These are phyloP conservation scores for Cryptococcus sp. DNA, from an alignment of 1,284 basidiomycete genomes.

Conservation along the genomic window DNA sequence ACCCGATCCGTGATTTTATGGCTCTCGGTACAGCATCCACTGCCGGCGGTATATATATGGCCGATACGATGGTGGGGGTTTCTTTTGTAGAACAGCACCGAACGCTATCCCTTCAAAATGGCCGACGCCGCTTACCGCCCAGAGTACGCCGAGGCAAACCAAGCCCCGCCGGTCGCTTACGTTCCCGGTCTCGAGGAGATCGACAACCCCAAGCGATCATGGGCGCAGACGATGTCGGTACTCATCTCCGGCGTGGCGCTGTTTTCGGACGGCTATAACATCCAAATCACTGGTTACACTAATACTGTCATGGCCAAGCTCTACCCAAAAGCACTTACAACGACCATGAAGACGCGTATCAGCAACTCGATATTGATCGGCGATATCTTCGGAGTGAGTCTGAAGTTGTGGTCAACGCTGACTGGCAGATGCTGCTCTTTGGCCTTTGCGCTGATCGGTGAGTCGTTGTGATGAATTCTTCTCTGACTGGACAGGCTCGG, in stretches of 20 bases:
- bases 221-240: slow-evolving; percentile 18
- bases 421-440: slow-evolving; percentile 19
- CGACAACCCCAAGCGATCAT: slow-evolving; percentile 7
- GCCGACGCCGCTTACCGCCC: too few relatives aligned
- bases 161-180: background rate
- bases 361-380: slow-evolving; percentile 35
- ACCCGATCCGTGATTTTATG: too few relatives aligned
- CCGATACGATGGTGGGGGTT: too few relatives aligned
- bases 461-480: background rate
- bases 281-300: slow-evolving; percentile 24
- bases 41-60: too few relatives aligned
- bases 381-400: slow-evolving; percentile 25
- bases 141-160: too few relatives aligned
- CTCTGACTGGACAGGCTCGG: slow-evolving; percentile 18
- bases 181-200: slow-evolving; percentile 9
- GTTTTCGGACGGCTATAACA: slow-evolving; percentile 37
- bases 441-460: slow-evolving; percentile 32
- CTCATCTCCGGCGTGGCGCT: slow-evolving; percentile 33
- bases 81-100: too few relatives aligned
- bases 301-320: slow-evolving; percentile 22
- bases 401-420: background rate
- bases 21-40: too few relatives aligned
- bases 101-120: too few relatives aligned
- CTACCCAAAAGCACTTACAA: slow-evolving; percentile 20
- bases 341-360: slow-evolving; percentile 32